Evolutionary conservation across 169 alveolate species (phyloP), one percentile per base, ranked within the genome.

Genomic region (Plasmodium ovale): DNA sequence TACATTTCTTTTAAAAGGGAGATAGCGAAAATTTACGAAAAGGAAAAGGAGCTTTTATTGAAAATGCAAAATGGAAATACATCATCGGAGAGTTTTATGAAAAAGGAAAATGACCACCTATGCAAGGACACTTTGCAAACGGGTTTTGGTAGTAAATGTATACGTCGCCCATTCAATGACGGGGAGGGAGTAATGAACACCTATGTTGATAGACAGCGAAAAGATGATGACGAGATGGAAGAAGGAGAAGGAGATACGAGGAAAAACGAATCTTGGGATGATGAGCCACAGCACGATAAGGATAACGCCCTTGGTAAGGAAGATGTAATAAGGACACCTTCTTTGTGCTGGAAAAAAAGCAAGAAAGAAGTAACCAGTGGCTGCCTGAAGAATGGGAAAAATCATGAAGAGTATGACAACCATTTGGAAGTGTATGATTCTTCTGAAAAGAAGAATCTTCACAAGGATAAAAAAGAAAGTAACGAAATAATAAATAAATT

Each of bases 21-120:
- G 51, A 82, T 82, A 19, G 84, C 82, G 0, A 47, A 47, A 14
- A n/a, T 82, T 9, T 82, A 82, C n/a, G 71, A 49, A 27, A 65
- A 65, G 44, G 87, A 92, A 77, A 33, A 91, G 77, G 37, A 85
- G 16, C 71, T 90, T 71, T 72, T 92, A 39, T 39, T 23, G 67
- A 42, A 42, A 21, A 74, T 19, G 5, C 77, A 74, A 29, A 25
- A 44, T 60, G 68, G 70, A 10, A 25, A 23, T 19, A 12, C 14
- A 47, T 19, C 53, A 16, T 14, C 65, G 10, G 53, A 70, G 19
- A 25, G 19, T 19, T 33, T 70, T 1, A 19, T 33, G 39, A 29
- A 47, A 44, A 25, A 23, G n/a, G 25, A 69, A n/a, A 23, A 25
- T 0, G 19, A 25, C 6, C 2, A 12, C 21, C 31, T 27, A 59